Evolutionary conservation across 1,139 yeast species (phyloP).

Genomic region (Protomyces arabidopsidicola): DNA sequence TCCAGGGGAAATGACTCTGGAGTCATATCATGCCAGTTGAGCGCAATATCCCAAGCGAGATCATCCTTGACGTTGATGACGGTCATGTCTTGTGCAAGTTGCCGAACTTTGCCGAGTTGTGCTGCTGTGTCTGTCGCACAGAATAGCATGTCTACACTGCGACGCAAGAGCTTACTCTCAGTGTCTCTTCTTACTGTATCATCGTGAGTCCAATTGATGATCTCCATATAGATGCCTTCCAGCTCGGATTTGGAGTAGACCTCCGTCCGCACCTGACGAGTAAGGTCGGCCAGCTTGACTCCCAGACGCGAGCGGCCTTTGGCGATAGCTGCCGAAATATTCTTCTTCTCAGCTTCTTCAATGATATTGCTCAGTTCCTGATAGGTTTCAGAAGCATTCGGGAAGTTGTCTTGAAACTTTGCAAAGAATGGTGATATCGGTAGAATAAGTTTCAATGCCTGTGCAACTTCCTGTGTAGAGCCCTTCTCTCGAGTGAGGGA

Average conservation of each 20-base stretch:
- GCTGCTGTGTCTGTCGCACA: constrained; percentile 45
- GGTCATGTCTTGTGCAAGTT: constrained; percentile 68
- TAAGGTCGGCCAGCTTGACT: constrained; percentile 31
- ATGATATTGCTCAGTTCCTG: constrained; percentile 49
- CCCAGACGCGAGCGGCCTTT: constrained; percentile 37
- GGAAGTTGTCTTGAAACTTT: constrained; percentile 51
- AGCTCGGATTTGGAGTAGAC: constrained; percentile 50
- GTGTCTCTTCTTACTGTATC: constrained; percentile 55
- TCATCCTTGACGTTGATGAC: constrained; percentile 57
- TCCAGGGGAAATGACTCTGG: constrained; percentile 51
- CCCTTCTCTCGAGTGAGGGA: constrained; percentile 38
- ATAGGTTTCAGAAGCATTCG: constrained; percentile 51
- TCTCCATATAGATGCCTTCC: constrained; percentile 50
- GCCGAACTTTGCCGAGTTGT: constrained; percentile 46
- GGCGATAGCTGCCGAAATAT: constrained; percentile 37
- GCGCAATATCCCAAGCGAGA: constrained; percentile 67
- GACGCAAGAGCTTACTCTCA: constrained; percentile 59
- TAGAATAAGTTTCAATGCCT: constrained; percentile 51
- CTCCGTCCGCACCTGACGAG: constrained; percentile 50
- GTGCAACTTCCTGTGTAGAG: constrained; percentile 39
- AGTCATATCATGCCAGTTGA: constrained; percentile 69
- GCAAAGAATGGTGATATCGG: constrained; percentile 65
- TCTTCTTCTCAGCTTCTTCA: constrained; percentile 45
- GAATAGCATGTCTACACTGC: constrained; percentile 53
- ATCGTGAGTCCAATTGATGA: constrained; percentile 59